phyloP scores from a whole-genome alignment of 2,329 filamentous ascomycete genomes.

The Ceratocystis cacaofunesta region DNA sequence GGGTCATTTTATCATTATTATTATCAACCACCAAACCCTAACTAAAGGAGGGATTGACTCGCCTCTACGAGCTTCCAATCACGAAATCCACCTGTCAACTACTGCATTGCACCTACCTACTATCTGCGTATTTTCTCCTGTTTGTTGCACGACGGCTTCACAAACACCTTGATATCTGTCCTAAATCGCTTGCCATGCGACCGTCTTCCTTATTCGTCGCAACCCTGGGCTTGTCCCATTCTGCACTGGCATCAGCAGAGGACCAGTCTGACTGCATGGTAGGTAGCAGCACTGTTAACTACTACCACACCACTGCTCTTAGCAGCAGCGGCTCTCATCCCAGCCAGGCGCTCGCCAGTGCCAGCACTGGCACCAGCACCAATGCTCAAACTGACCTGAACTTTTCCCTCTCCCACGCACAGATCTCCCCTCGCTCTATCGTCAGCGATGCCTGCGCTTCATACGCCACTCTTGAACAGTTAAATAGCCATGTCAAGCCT shows the following conservation, averaged over 20 bases:
- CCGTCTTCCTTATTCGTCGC: background rate
- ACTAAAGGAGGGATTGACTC: background rate
- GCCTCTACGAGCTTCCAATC: background rate
- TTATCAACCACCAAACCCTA: background rate
- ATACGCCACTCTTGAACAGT: constrained; percentile 71
- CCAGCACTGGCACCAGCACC: constrained; percentile 13
- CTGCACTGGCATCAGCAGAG: background rate
- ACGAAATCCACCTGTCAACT: background rate
- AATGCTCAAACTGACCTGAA: background rate
- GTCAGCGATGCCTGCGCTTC: constrained; percentile 91
- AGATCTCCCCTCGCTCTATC: constrained; percentile 80
- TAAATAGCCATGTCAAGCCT: constrained; percentile 66
- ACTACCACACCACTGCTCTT: constrained; percentile 4
- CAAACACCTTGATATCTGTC: no score
- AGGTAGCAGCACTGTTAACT: constrained; percentile 17
- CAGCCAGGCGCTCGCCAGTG: background rate
- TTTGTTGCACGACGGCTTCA: no score
- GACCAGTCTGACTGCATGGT: constrained; percentile 3
- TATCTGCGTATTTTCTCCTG: no score
- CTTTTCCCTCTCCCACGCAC: constrained; percentile 20
- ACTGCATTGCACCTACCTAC: background rate
- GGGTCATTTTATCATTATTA: background rate
- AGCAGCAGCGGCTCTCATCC: background rate
- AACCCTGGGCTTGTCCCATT: constrained; percentile 1
- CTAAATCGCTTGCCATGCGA: background rate